Percentiles rank a stretch among this genome's conserved stretches.
phyloP scores from a whole-genome alignment of 2,329 filamentous ascomycete genomes.

The Trichoderma harzianum region DNA sequence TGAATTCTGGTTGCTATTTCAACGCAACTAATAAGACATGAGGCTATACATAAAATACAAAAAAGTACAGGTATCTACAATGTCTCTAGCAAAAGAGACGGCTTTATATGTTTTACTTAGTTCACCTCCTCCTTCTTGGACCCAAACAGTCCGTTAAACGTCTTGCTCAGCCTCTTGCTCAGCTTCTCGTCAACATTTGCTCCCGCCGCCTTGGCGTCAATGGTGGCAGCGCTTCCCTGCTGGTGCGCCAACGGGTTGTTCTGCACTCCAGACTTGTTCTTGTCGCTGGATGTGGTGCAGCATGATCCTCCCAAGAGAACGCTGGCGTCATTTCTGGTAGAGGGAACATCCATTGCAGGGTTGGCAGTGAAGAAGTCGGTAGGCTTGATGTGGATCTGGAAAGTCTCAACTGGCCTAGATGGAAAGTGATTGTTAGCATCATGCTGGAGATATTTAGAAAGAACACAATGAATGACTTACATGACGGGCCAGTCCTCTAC shows the following conservation, averaged over 20 bases:
- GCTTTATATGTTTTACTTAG: background rate
- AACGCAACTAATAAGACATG: background rate
- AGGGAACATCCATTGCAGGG: slow-evolving; percentile 45
- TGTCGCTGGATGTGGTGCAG: slow-evolving; percentile 15
- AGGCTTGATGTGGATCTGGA: slow-evolving; percentile 41
- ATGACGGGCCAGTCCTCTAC: slow-evolving; percentile 52
- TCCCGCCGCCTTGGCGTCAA: slow-evolving; percentile 24
- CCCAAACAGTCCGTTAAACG: background rate
- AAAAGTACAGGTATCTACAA: background rate
- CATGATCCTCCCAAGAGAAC: slow-evolving; percentile 40
- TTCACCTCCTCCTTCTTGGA: background rate
- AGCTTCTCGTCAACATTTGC: slow-evolving; percentile 20
- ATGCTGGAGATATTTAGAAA: background rate
- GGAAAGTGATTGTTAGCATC: background rate
- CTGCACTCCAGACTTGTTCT: slow-evolving; percentile 26
- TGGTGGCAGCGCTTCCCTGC: slow-evolving; percentile 26
- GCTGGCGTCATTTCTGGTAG: slow-evolving; percentile 36
- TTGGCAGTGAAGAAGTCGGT: slow-evolving; percentile 47
- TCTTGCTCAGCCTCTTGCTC: slow-evolving; percentile 6
- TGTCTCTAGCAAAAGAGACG: background rate
- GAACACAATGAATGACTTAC: slow-evolving; percentile 31
- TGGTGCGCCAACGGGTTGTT: slow-evolving; percentile 31
- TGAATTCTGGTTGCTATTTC: background rate
- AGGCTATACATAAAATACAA: slow-evolving; percentile 13
- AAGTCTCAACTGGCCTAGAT: slow-evolving; percentile 46